Conservation (phyloP, 2,329 filamentous ascomycete species). For the Fusarium fujikuroi region DNA sequence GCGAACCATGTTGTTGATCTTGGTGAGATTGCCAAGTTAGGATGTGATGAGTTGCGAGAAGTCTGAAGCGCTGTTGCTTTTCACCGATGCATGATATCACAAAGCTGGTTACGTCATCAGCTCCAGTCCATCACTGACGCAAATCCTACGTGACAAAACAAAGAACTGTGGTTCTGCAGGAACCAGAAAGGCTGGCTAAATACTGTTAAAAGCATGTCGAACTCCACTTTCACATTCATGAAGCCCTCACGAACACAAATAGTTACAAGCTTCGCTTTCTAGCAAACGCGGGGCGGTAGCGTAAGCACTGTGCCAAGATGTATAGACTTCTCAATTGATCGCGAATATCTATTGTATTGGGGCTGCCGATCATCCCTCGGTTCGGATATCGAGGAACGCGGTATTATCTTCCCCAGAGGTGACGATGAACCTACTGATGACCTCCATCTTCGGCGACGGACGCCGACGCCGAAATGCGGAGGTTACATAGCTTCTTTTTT, state of each 20-base stretch:
- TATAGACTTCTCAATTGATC: too few species aligned
- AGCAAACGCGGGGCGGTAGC: too few species aligned
- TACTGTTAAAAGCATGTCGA: too few species aligned
- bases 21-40: rapidly evolving
- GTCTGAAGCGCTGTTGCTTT: not conserved
- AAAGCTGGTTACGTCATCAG: slow-evolving; percentile 16
- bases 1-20: slow-evolving; percentile 17
- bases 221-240: too few species aligned
- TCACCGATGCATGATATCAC: slow-evolving; percentile 12
- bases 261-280: too few species aligned
- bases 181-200: too few species aligned
- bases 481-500: not conserved
- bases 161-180: not conserved
- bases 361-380: not conserved
- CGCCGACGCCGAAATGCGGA: slow-evolving; percentile 13
- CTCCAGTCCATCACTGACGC: not conserved
- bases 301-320: too few species aligned
- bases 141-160: too few species aligned
- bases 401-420: too few species aligned
- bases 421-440: not conserved
- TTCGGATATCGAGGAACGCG: not conserved
- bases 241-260: too few species aligned
- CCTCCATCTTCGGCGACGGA: not conserved
- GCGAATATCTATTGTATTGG: too few species aligned
- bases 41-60: not conserved